Evolutionary conservation across 2,329 filamentous ascomycete genomes (phyloP).

Genomic region (Pyrenophora tritici-repentis): DNA sequence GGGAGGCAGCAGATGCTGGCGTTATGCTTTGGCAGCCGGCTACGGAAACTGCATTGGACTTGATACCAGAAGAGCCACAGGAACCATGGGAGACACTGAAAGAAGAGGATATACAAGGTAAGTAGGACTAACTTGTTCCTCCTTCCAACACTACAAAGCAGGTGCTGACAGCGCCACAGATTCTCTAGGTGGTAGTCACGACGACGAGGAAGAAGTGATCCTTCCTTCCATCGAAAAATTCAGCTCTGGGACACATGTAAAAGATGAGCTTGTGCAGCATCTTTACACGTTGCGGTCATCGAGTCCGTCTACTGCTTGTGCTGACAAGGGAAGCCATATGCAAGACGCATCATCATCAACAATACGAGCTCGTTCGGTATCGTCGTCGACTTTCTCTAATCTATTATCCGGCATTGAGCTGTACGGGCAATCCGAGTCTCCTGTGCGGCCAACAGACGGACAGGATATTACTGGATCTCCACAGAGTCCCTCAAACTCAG

Average conservation of each 20-base stretch:
- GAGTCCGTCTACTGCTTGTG: neutral
- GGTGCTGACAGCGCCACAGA: neutral
- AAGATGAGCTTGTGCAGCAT: neutral
- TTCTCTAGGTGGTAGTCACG: neutral
- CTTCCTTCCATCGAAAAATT: neutral
- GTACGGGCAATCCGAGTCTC: neutral
- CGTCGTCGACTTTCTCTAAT: neutral
- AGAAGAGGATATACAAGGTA: neutral
- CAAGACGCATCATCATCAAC: neutral
- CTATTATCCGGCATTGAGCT: neutral
- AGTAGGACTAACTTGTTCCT: neutral
- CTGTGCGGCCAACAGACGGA: too few species aligned
- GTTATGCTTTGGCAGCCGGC: constrained; percentile 6
- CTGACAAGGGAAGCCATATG: neutral
- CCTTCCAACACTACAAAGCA: neutral
- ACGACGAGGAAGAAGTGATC: neutral
- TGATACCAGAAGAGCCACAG: neutral
- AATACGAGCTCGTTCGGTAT: too few species aligned
- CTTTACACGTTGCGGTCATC: neutral
- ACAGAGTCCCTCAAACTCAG: too few species aligned
- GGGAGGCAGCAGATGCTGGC: neutral
- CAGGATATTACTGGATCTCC: neutral
- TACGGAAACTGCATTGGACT: neutral
- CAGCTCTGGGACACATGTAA: neutral
- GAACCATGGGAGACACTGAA: neutral